These are phyloP conservation scores for Crassisporium funariophilum DNA, from an alignment of 768 basidiomycete species.

Conservation along the genomic window DNA sequence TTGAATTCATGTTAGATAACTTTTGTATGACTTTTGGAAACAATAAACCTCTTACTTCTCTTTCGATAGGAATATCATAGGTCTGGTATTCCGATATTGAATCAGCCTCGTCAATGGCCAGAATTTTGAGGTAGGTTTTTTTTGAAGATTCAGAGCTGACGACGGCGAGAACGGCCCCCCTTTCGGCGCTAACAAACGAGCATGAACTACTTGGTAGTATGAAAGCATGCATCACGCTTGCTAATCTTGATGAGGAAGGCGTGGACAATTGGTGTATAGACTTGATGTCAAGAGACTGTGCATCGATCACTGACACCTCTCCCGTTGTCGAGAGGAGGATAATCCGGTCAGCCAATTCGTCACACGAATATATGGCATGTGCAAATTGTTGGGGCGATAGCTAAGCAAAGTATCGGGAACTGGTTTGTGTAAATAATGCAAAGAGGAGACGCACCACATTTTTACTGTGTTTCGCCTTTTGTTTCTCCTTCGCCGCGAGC, in stretches of 20 bases:
- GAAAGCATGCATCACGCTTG: slow-evolving; percentile 18
- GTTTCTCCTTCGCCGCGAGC: slow-evolving; percentile 15
- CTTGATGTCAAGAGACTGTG: slow-evolving; percentile 26
- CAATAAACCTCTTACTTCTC: slow-evolving; percentile 27
- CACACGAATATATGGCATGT: slow-evolving; percentile 24
- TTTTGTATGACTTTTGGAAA: slow-evolving; percentile 1
- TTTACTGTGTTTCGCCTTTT: slow-evolving; percentile 20
- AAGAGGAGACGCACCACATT: slow-evolving; percentile 42
- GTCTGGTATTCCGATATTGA: slow-evolving; percentile 31
- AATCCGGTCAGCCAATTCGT: slow-evolving; percentile 25
- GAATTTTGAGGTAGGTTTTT: slow-evolving; percentile 27
- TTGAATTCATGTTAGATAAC: slow-evolving; percentile 20
- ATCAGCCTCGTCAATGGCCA: slow-evolving; percentile 35
- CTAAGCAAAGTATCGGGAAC: slow-evolving; percentile 15
- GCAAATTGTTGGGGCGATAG: slow-evolving; percentile 22
- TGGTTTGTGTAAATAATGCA: not conserved
- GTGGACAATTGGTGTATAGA: slow-evolving; percentile 5
- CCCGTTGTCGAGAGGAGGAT: slow-evolving; percentile 24
- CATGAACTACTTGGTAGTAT: slow-evolving; percentile 19
- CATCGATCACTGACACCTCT: slow-evolving; percentile 23
- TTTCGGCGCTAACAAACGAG: slow-evolving; percentile 11
- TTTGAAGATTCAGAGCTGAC: slow-evolving; percentile 20
- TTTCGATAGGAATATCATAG: slow-evolving; percentile 29
- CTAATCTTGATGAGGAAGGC: slow-evolving; percentile 10
- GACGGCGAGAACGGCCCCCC: slow-evolving; percentile 20